Base-by-base conservation (phyloP, 2,329 filamentous ascomycete species). In the Colletotrichum cordylinicola region DNA sequence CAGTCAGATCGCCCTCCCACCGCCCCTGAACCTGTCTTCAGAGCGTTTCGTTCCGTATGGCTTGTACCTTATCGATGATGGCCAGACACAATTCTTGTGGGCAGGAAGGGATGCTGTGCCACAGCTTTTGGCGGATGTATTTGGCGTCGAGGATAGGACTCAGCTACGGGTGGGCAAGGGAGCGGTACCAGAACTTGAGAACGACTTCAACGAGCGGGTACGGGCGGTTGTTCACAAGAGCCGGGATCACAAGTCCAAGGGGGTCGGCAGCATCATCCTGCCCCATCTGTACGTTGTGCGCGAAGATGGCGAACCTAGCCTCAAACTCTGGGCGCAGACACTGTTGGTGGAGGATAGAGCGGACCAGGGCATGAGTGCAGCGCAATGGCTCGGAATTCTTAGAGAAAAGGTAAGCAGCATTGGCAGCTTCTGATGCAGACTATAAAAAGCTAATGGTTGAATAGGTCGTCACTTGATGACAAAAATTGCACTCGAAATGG, bases 51-150 rank as follows among this genome's bases (percentile, higher is more conserved):
- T 95, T 5, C 91, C 96, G 1, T 98, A 98, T 82, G 97, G 97
- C 33, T 88, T 99, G 21, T 99, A 99, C 85, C 91, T 99, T 74
- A 97, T 99, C 80, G 97, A 99, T 81, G 97, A 99, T 82, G 96
- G 96, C 4, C 96, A 98, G 85, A 98, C 95, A 8, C 97, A 99
- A 84, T 99, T 99, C 90, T 87, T 99, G 64, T 99, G 97, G 97
- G 91, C 98, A 24, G 97, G 97, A 16, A 93, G 96, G 43, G 96
- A 99, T 79, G 94, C 96, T 2, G 95, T 99, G 33, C 95, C 96
- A 2, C 95, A 98, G 82, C 90, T 99, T 37, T 88, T 98, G 55
- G 86, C 90, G 68, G 97, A 99, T 81, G 96, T 98, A 8, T 99
- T 99, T 83, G 96, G 96, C 29, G 90, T 97, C 13, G 90, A 93